Evolutionary conservation across 371 early-diverging fungal genomes (phyloP).

Genomic region (Blakeslea trispora): DNA sequence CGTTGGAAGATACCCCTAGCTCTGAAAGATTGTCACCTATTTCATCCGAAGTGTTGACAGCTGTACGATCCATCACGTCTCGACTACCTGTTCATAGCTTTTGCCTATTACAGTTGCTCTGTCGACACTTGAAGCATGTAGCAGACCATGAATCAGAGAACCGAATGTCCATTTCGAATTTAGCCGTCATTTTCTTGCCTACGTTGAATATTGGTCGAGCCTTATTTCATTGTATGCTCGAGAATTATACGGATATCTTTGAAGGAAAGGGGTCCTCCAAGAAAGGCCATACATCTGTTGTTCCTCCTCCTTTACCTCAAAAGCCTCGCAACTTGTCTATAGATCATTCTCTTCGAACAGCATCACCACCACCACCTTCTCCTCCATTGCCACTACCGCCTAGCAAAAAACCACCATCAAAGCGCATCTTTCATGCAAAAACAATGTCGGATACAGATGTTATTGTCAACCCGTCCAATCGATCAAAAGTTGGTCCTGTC

Average conservation of each 20-base stretch:
- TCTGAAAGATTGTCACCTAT: constrained; percentile 18
- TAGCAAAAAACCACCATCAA: background rate
- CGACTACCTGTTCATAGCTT: constrained; percentile 59
- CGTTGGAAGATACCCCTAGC: constrained; percentile 15
- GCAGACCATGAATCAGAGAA: constrained; percentile 62
- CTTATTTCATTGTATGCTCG: constrained; percentile 62
- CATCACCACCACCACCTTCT: too few relatives aligned
- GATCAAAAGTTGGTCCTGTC: too few relatives aligned
- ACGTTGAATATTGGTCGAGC: constrained; percentile 74
- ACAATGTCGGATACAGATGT: constrained; percentile 34
- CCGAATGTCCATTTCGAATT: constrained; percentile 79
- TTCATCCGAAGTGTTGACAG: constrained; percentile 22
- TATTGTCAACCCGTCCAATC: background rate
- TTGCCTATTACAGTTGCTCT: constrained; percentile 53
- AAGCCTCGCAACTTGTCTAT: constrained; percentile 30
- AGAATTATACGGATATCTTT: constrained; percentile 30
- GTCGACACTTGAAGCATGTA: constrained; percentile 70
- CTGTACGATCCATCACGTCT: constrained; percentile 41
- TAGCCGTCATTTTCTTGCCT: constrained; percentile 82
- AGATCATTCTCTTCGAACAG: background rate
- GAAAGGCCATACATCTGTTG: constrained; percentile 10
- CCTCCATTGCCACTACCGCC: too few relatives aligned
- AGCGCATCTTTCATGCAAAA: constrained; percentile 20
- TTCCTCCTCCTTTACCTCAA: constrained; percentile 38
- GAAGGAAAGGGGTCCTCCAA: constrained; percentile 6